Evolutionary conservation across 2,329 filamentous ascomycete genomes (phyloP).

Genomic region (Ceratocystis cubensis): DNA sequence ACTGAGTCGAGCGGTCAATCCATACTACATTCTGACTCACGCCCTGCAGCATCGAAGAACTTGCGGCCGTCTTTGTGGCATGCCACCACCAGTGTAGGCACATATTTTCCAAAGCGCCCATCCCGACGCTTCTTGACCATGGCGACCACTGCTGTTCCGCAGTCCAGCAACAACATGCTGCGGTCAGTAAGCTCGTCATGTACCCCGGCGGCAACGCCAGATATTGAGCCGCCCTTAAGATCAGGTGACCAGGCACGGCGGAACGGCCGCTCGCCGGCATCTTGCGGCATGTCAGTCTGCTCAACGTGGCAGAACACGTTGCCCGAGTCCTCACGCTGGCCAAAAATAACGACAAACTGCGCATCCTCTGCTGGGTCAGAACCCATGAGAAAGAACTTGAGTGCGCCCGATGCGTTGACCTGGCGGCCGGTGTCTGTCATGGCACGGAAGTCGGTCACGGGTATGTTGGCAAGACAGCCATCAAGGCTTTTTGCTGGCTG

Average conservation of each 20-base stretch:
- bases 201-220: background rate
- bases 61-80: conserved; percentile 20
- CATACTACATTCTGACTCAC: conserved; percentile 1
- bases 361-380: conserved; percentile 15
- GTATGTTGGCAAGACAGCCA: conserved; percentile 17
- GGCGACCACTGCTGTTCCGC: conserved; percentile 19
- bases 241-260: conserved; percentile 18
- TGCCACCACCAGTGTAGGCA: conserved; percentile 16
- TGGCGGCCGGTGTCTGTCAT: conserved; percentile 11
- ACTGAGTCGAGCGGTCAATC: background rate
- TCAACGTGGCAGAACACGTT: conserved; percentile 16
- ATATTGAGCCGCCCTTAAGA: background rate
- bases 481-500: conserved; percentile 15
- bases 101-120: conserved; percentile 8
- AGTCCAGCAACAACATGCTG: conserved; percentile 17
- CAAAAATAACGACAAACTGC: conserved; percentile 20
- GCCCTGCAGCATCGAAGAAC: conserved; percentile 16
- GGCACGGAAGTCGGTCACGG: conserved; percentile 9
- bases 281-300: conserved; percentile 11
- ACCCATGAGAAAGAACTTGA: conserved; percentile 21
- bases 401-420: conserved; percentile 14
- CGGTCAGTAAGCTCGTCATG: conserved; percentile 15
- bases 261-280: conserved; percentile 11
- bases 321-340: conserved; percentile 9
- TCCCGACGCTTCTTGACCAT: conserved; percentile 20